phyloP scores from a whole-genome alignment of 805 yeast genomes.

The Kodamaea kaohsiungensis region DNA sequence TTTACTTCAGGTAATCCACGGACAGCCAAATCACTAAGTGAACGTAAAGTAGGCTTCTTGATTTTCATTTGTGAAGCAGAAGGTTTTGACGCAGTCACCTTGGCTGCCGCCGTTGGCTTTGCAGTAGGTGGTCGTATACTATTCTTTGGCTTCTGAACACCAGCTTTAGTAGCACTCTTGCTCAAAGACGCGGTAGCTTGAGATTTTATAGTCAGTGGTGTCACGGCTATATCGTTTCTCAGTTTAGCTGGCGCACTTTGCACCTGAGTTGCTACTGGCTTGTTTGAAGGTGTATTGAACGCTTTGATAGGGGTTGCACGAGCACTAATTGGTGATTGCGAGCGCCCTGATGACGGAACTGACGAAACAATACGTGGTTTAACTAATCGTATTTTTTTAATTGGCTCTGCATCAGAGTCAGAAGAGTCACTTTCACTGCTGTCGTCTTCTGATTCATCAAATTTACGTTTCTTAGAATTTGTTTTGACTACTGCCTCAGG shows the following conservation, averaged over 20 bases:
- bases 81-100: not conserved
- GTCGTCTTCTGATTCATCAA: conserved; percentile 17
- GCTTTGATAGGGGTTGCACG: not conserved
- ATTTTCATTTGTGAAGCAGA: conserved; percentile 10
- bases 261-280: not conserved
- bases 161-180: conserved; percentile 7
- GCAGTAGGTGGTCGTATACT: not conserved
- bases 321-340: conserved; percentile 10
- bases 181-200: conserved; percentile 1
- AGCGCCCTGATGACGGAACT: conserved; percentile 8
- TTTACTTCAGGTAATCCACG: conserved; percentile 70
- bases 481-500: not conserved
- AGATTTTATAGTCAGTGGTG: not conserved
- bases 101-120: not conserved
- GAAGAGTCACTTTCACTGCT: conserved; percentile 21
- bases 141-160: not conserved
- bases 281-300: not conserved
- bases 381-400: conserved; percentile 24
- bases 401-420: conserved; percentile 17
- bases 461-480: conserved; percentile 5
- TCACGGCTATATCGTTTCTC: not conserved
- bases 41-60: conserved; percentile 43
- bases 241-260: conserved; percentile 11
- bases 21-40: conserved; percentile 59
- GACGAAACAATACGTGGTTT: conserved; percentile 1